phyloP scores from a whole-genome alignment of 192 early-diverging fungal genomes.

The Oehlia diaphana region DNA sequence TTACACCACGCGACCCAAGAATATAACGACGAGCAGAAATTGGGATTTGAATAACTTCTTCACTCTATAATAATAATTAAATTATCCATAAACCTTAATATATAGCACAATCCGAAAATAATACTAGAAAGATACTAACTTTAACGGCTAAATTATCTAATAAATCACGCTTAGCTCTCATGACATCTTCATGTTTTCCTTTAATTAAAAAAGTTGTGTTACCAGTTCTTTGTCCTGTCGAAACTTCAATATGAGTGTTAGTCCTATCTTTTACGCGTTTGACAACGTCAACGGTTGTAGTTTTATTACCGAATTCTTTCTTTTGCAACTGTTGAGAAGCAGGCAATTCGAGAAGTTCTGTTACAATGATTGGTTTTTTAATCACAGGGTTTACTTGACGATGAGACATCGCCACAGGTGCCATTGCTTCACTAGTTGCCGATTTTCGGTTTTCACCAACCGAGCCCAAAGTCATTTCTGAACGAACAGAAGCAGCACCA shows the following conservation, averaged over 20 bases:
- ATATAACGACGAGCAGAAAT: constrained; percentile 78
- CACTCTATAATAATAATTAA: constrained; percentile 27
- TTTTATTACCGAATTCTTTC: constrained; percentile 30
- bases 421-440: background rate
- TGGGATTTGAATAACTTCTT: constrained; percentile 66
- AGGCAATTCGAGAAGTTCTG: constrained; percentile 24
- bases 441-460: background rate
- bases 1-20: constrained; percentile 80
- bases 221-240: constrained; percentile 68
- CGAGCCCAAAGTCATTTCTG: background rate
- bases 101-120: background rate
- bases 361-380: constrained; percentile 3
- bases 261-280: constrained; percentile 64
- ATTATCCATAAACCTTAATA: background rate
- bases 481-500: background rate
- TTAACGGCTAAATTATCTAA: constrained; percentile 69
- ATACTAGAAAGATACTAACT: constrained; percentile 38
- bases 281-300: constrained; percentile 55
- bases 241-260: constrained; percentile 80
- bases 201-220: constrained; percentile 83
- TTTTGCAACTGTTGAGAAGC: constrained; percentile 27
- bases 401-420: background rate
- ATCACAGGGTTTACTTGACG: background rate
- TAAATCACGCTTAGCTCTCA: constrained; percentile 77
- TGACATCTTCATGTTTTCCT: constrained; percentile 78